Evolutionary conservation across 192 early-diverging fungal species (phyloP).

Genomic region (Chytriomyces sp.): DNA sequence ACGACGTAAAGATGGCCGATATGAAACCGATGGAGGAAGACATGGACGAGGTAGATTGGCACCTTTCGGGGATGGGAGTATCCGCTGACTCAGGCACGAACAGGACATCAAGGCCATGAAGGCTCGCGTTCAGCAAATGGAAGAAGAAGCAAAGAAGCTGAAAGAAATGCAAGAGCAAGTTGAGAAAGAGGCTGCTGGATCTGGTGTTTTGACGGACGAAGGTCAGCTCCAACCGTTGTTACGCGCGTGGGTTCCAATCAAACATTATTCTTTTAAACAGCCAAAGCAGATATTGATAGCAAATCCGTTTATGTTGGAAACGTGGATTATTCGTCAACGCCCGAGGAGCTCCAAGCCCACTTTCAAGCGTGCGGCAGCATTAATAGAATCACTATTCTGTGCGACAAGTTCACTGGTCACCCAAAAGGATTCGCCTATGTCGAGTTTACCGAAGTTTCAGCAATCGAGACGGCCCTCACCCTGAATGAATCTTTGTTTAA

Average conservation of each 20-base stretch:
- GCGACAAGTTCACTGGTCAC: conserved; percentile 88
- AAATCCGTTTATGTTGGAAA: conserved; percentile 95
- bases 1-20: conserved; percentile 9
- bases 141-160: conserved; percentile 80
- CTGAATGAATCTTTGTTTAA: conserved; percentile 90
- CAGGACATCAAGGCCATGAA: conserved; percentile 84
- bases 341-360: conserved; percentile 92
- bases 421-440: conserved; percentile 82
- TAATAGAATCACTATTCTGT: conserved; percentile 94
- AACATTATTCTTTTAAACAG: background rate
- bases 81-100: too few species aligned
- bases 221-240: background rate
- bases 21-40: conserved; percentile 16
- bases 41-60: conserved; percentile 21
- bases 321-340: conserved; percentile 92
- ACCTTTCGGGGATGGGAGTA: background rate
- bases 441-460: conserved; percentile 86
- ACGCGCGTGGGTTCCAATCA: background rate
- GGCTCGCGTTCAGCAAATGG: conserved; percentile 75
- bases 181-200: conserved; percentile 68
- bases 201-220: conserved; percentile 17
- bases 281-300: conserved; percentile 73
- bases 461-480: conserved; percentile 79
- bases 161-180: conserved; percentile 74
- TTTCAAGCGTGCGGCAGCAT: conserved; percentile 95